These are phyloP conservation scores for Teratosphaeria zuluensis DNA, from an alignment of 2,329 filamentous ascomycete genomes.

Conservation along the genomic window DNA sequence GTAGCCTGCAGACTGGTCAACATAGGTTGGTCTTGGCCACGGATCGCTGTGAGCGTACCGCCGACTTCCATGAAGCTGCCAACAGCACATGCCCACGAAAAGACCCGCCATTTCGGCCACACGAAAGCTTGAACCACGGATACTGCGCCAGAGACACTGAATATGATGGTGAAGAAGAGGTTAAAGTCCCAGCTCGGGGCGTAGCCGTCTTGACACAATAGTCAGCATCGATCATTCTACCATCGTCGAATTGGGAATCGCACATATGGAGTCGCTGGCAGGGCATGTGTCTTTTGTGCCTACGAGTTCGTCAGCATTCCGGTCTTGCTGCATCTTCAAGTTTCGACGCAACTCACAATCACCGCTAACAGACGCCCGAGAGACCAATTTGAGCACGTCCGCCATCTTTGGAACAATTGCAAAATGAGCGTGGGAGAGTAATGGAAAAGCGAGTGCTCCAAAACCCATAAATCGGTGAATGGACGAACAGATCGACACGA, in stretches of 20 bases:
- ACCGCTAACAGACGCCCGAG: not conserved
- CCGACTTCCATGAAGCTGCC: not conserved
- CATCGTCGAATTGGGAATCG: not conserved
- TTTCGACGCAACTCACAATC: not conserved
- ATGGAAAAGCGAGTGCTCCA: not conserved
- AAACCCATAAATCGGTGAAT: not conserved
- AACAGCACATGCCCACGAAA: not conserved
- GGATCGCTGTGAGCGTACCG: not conserved
- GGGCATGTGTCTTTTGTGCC: constrained; percentile 2
- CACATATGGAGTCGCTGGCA: constrained; percentile 1
- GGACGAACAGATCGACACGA: not conserved
- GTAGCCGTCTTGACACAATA: not conserved
- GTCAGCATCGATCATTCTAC: not conserved
- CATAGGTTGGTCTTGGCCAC: not conserved
- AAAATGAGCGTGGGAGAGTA: not conserved
- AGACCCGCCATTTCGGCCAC: constrained; percentile 1
- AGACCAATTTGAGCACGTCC: not conserved
- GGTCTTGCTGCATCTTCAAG: not conserved
- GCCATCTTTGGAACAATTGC: not conserved
- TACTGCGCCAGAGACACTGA: not conserved
- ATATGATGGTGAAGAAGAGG: not conserved
- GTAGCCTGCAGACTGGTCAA: constrained; percentile 34
- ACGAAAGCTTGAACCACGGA: not conserved
- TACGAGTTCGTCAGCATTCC: not conserved
- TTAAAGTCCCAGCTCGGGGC: constrained; percentile 2